phyloP scores from a whole-genome alignment of 1,284 basidiomycete species.

The Takashimella koratensis region DNA sequence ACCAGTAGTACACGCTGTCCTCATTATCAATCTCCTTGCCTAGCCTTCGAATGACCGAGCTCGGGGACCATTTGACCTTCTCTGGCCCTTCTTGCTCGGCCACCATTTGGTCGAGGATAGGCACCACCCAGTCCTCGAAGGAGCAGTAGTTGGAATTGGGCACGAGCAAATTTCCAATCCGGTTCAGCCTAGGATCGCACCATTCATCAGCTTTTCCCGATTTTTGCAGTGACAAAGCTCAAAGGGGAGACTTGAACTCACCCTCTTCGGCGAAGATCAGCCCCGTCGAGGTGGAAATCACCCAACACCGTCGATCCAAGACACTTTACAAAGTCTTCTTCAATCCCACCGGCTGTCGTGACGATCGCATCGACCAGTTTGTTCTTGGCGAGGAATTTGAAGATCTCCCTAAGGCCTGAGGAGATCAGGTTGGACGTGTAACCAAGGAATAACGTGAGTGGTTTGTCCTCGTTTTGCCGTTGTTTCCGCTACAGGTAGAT shows the following conservation, averaged over 20 bases:
- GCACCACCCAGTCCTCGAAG: slow-evolving; percentile 98
- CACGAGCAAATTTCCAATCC: slow-evolving; percentile 95
- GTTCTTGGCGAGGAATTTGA: slow-evolving; percentile 90
- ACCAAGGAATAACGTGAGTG: slow-evolving; percentile 79
- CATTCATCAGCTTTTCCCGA: background rate
- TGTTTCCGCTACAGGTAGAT: slow-evolving; percentile 44
- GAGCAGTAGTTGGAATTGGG: slow-evolving; percentile 99
- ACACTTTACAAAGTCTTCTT: slow-evolving; percentile 99
- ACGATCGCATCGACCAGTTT: slow-evolving; percentile 86
- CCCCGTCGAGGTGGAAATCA: slow-evolving; percentile 88
- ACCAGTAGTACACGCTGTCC: slow-evolving; percentile 98
- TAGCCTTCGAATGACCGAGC: slow-evolving; percentile 81
- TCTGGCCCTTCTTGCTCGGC: slow-evolving; percentile 65
- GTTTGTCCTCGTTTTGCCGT: slow-evolving; percentile 38
- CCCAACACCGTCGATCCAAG: slow-evolving; percentile 92
- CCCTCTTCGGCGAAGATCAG: slow-evolving; percentile 77
- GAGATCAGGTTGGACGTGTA: slow-evolving; percentile 99
- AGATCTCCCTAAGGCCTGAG: slow-evolving; percentile 90
- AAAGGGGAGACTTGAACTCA: slow-evolving; percentile 14
- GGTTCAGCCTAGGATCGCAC: slow-evolving; percentile 63
- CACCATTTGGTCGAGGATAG: slow-evolving; percentile 88
- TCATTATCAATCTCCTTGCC: slow-evolving; percentile 97
- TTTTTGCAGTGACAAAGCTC: background rate
- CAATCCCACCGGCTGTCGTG: slow-evolving; percentile 96
- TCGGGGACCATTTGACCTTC: slow-evolving; percentile 74